These are phyloP conservation scores for Tolypocladium amazonense DNA, from an alignment of 2,329 filamentous ascomycete genomes.

Conservation along the genomic window DNA sequence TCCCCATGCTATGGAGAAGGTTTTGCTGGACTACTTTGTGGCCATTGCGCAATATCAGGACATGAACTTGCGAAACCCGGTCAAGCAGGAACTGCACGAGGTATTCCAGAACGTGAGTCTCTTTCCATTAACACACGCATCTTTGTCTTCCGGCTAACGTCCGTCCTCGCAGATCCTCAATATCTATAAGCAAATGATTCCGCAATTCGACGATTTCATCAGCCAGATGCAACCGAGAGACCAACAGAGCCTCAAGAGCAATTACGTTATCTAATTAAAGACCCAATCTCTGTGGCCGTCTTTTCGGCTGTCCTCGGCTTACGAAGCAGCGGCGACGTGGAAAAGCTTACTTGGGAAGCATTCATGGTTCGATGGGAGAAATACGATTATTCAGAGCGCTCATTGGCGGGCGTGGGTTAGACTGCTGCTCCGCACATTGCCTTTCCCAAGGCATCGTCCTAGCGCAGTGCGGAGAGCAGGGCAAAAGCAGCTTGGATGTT, in stretches of 20 bases:
- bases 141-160: background rate
- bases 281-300: background rate
- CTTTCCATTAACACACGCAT: background rate
- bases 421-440: constrained; percentile 10
- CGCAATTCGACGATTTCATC: constrained; percentile 46
- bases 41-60: constrained; percentile 72
- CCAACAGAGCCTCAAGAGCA: constrained; percentile 35
- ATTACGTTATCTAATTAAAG: constrained; percentile 31
- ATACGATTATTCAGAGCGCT: background rate
- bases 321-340: background rate
- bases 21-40: constrained; percentile 69
- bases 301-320: background rate
- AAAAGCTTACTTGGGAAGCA: background rate
- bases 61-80: constrained; percentile 46
- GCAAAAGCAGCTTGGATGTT: background rate
- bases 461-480: background rate
- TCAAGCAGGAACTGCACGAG: constrained; percentile 55
- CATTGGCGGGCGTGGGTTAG: background rate
- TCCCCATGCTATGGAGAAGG: constrained; percentile 84
- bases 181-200: constrained; percentile 48
- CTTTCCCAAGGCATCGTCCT: constrained; percentile 8
- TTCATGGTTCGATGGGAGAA: background rate
- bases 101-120: constrained; percentile 65
- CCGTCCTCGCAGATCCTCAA: constrained; percentile 31
- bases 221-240: constrained; percentile 37